Percentiles rank a stretch among this genome's conserved stretches.
phyloP scores from a whole-genome alignment of 352 stramenopile species.

The Elongisporangium undulatum region DNA sequence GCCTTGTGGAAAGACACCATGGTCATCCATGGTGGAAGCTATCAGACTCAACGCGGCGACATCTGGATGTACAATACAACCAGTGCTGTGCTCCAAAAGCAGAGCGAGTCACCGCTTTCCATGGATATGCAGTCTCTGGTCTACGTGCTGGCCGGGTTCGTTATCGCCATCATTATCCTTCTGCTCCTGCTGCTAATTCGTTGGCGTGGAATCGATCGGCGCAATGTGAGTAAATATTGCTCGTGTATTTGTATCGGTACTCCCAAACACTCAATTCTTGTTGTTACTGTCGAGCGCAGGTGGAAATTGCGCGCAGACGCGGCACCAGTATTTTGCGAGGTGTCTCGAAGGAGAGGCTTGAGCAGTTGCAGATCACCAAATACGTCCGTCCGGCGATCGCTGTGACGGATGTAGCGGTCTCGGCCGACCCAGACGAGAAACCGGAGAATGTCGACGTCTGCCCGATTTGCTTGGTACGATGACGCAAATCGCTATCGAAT shows the following conservation, averaged over 20 bases:
- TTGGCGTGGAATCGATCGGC: constrained; percentile 54
- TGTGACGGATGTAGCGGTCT: neutral
- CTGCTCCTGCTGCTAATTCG: constrained; percentile 56
- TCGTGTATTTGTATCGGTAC: too few species aligned
- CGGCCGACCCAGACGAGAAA: neutral
- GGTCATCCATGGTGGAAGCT: constrained; percentile 69
- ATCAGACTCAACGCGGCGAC: constrained; percentile 61
- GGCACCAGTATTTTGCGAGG: constrained; percentile 37
- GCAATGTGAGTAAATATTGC: constrained; percentile 29
- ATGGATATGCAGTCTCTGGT: constrained; percentile 62
- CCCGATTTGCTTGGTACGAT: constrained; percentile 64
- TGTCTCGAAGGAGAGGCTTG: constrained; percentile 55
- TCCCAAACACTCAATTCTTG: neutral
- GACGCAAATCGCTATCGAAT: neutral
- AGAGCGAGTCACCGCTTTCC: constrained; percentile 19
- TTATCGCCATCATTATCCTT: constrained; percentile 55
- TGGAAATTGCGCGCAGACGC: constrained; percentile 44
- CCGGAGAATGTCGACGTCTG: constrained; percentile 30
- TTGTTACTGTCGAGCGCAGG: constrained; percentile 11
- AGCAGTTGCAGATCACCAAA: constrained; percentile 60
- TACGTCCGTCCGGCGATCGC: constrained; percentile 21
- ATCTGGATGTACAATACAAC: constrained; percentile 71
- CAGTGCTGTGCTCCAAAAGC: constrained; percentile 18
- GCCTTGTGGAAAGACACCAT: constrained; percentile 47
- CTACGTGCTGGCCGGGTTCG: constrained; percentile 67